Percentiles rank a stretch among this genome's conserved stretches.
Conservation (phyloP, 495 filamentous ascomycete species). For the Penicillium steckii region DNA sequence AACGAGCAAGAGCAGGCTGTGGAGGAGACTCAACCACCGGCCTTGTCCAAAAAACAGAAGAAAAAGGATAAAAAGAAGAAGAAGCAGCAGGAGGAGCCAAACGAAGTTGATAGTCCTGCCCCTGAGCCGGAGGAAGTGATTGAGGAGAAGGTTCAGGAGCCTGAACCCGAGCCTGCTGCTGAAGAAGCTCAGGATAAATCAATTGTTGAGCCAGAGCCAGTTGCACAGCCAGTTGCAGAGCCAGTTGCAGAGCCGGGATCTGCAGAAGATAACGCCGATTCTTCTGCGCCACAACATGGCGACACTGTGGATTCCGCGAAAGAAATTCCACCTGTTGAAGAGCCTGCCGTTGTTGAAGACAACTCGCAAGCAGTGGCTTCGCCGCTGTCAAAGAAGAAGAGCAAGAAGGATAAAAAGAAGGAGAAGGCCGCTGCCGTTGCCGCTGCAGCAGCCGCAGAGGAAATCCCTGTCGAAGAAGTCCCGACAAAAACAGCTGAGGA, state of each 20-base stretch:
- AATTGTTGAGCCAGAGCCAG: constrained; percentile 3
- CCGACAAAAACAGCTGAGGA: background rate
- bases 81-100: constrained; percentile 8
- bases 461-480: constrained; percentile 7
- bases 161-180: background rate
- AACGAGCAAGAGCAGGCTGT: background rate
- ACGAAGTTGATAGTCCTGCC: constrained; percentile 1
- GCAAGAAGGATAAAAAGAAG: constrained; percentile 25
- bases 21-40: background rate
- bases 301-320: constrained; percentile 8
- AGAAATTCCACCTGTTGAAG: constrained; percentile 2
- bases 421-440: constrained; percentile 15
- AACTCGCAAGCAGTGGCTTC: background rate
- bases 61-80: constrained; percentile 26
- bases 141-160: constrained; percentile 4
- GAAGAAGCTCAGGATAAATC: constrained; percentile 1
- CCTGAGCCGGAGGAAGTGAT: background rate
- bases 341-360: constrained; percentile 1
- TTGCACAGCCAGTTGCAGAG: background rate
- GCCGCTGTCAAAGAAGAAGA: constrained; percentile 15
- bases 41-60: constrained; percentile 21
- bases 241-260: constrained; percentile 1
- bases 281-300: background rate
- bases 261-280: background rate
- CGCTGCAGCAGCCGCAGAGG: constrained; percentile 3